Evolutionary conservation across 2,329 filamentous ascomycete genomes (phyloP).

Genomic region (Fusarium continuum): DNA sequence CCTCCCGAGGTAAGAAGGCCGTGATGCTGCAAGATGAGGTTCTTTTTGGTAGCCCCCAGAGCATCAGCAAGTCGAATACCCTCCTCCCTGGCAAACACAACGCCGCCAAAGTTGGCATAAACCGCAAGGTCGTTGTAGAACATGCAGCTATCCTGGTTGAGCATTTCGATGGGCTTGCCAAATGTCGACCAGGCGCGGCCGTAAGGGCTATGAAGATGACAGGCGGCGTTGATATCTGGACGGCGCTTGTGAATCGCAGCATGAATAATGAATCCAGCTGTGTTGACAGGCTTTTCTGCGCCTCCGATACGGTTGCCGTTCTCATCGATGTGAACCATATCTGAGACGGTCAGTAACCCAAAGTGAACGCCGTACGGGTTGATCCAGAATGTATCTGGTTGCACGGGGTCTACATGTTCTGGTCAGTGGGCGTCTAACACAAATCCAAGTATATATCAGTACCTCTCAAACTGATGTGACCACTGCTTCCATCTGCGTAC

Average conservation of each 20-base stretch:
- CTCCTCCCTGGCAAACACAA: slow-evolving; percentile 68
- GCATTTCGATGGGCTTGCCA: slow-evolving; percentile 70
- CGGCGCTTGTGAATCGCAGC: slow-evolving; percentile 69
- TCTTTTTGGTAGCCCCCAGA: slow-evolving; percentile 65
- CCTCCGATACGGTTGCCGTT: slow-evolving; percentile 69
- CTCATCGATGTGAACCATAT: slow-evolving; percentile 72
- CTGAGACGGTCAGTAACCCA: slow-evolving; percentile 68
- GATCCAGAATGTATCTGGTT: slow-evolving; percentile 51
- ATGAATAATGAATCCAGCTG: slow-evolving; percentile 75
- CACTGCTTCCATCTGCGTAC: slow-evolving; percentile 56
- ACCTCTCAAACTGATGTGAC: slow-evolving; percentile 55
- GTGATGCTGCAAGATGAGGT: slow-evolving; percentile 73
- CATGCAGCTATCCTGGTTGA: slow-evolving; percentile 71
- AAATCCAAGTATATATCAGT: too few species aligned
- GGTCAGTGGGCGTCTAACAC: too few species aligned
- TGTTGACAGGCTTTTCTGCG: slow-evolving; percentile 67
- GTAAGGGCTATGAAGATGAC: slow-evolving; percentile 70
- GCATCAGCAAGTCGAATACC: slow-evolving; percentile 68
- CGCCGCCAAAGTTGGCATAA: slow-evolving; percentile 63
- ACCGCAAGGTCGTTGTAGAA: slow-evolving; percentile 71
- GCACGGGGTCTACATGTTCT: slow-evolving; percentile 44
- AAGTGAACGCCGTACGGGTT: slow-evolving; percentile 74
- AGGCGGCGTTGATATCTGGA: slow-evolving; percentile 71
- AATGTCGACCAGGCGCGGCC: slow-evolving; percentile 74
- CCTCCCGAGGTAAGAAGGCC: slow-evolving; percentile 72